phyloP scores from a whole-genome alignment of 176 grass and related monocot species.

The Aegilops speltoides region DNA sequence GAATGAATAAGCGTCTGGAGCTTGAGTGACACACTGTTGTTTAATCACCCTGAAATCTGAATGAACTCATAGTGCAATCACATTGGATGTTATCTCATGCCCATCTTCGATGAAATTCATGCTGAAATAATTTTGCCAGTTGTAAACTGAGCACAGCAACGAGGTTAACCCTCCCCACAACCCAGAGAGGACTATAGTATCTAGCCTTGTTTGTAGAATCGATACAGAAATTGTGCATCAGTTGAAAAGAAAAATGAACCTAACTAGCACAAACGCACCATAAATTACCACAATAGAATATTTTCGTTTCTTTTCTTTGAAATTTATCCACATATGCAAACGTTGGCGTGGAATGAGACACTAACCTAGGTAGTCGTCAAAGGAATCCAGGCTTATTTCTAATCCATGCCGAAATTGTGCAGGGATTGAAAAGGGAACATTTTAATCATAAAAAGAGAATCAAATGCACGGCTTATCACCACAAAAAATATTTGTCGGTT shows the following conservation, averaged over 20 bases:
- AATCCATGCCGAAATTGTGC: background rate
- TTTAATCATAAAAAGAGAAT: background rate
- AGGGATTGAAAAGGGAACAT: background rate
- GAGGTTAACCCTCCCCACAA: background rate
- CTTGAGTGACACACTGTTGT: background rate
- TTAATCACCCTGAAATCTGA: background rate
- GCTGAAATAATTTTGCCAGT: background rate
- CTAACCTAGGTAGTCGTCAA: background rate
- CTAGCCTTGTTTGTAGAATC: background rate
- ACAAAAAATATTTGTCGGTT: background rate
- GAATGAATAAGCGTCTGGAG: background rate
- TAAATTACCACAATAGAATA: background rate
- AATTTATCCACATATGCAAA: background rate
- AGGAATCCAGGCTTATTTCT: background rate
- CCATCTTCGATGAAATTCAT: background rate
- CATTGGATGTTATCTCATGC: background rate
- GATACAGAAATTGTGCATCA: background rate
- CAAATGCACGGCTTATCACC: background rate
- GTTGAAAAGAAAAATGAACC: background rate
- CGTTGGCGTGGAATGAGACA: background rate
- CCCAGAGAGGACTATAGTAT: background rate
- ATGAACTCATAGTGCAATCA: background rate
- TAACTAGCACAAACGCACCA: background rate
- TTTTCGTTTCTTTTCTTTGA: background rate
- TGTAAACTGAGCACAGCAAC: background rate